Evolutionary conservation across 2,329 filamentous ascomycete genomes (phyloP).

Genomic region (Emmonsiellopsis sp.): DNA sequence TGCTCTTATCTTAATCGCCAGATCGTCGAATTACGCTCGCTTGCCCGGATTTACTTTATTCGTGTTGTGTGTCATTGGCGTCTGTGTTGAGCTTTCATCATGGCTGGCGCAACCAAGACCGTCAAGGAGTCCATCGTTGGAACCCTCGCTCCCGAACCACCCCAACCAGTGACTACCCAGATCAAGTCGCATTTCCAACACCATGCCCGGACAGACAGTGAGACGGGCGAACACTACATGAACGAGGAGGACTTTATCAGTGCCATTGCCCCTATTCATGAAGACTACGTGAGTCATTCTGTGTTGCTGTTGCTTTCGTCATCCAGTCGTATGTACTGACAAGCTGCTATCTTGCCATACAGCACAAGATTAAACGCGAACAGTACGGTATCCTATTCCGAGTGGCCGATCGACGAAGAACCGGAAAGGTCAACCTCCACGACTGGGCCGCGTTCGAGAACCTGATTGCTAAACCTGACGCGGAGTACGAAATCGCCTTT

Average conservation of each 20-base stretch:
- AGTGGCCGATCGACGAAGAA: conserved; percentile 71
- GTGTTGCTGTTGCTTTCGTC: not conserved
- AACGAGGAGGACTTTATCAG: conserved; percentile 79
- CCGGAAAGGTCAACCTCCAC: conserved; percentile 63
- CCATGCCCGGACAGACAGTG: conserved; percentile 65
- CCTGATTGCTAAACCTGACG: conserved; percentile 84
- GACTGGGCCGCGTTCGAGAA: conserved; percentile 96
- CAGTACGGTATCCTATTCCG: conserved; percentile 91
- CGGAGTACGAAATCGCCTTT: conserved; percentile 98
- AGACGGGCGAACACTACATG: conserved; percentile 70
- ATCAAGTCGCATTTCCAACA: conserved; percentile 66
- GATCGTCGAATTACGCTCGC: too few species aligned
- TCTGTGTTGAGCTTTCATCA: conserved; percentile 15
- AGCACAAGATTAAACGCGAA: conserved; percentile 97
- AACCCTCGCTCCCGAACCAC: conserved; percentile 39
- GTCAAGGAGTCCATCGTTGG: conserved; percentile 77
- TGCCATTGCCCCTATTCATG: conserved; percentile 73
- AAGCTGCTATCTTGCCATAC: conserved; percentile 8
- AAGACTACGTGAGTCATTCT: conserved; percentile 72
- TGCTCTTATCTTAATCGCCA: too few species aligned
- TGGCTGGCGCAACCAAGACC: conserved; percentile 51
- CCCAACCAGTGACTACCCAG: conserved; percentile 55
- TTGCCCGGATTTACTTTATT: too few species aligned
- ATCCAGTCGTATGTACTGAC: not conserved
- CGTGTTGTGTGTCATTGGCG: too few species aligned